A percentile compares a stretch with the other conserved stretches of the same genome.
phyloP scores from a whole-genome alignment of 257 asterid genomes.

The Solanum etuberosum region DNA sequence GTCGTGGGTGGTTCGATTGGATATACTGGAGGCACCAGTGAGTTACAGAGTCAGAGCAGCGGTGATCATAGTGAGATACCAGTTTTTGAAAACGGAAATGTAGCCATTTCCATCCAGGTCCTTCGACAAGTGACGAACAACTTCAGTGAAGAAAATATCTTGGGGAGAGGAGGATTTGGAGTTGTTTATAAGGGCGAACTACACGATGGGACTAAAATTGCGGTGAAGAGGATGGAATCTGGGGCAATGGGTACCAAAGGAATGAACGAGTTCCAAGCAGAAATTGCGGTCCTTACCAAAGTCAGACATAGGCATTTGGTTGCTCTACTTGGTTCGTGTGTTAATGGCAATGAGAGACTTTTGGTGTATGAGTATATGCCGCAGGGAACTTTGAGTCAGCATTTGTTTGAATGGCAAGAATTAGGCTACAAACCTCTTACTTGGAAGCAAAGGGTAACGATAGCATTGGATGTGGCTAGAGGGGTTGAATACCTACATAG shows the following conservation, averaged over 20 bases:
- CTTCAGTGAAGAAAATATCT: slow-evolving; percentile 51
- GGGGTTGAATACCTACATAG: slow-evolving; percentile 95
- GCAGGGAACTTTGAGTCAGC: slow-evolving; percentile 77
- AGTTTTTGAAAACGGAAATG: slow-evolving; percentile 64
- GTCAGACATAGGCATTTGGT: slow-evolving; percentile 92
- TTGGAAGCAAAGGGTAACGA: slow-evolving; percentile 85
- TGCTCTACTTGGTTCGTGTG: slow-evolving; percentile 84
- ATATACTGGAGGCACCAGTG: slow-evolving; percentile 34
- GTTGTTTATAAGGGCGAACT: slow-evolving; percentile 82
- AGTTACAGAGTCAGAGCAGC: slow-evolving; percentile 70
- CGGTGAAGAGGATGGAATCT: slow-evolving; percentile 94
- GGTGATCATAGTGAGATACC: slow-evolving; percentile 64
- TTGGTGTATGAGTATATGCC: slow-evolving; percentile 96
- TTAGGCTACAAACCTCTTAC: slow-evolving; percentile 44
- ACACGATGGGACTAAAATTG: slow-evolving; percentile 90
- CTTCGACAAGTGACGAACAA: slow-evolving; percentile 81
- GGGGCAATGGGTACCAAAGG: slow-evolving; percentile 87
- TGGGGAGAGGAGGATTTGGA: slow-evolving; percentile 94
- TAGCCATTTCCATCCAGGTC: slow-evolving; percentile 57
- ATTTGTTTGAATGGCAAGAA: slow-evolving; percentile 71
- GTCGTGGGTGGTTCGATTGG: slow-evolving; percentile 27
- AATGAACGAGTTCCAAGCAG: slow-evolving; percentile 86
- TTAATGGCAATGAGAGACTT: slow-evolving; percentile 83
- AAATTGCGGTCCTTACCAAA: slow-evolving; percentile 85
- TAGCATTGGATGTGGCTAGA: slow-evolving; percentile 85